Conservation (phyloP, 164 flowering plant species). For the Pachysandra terminalis region DNA sequence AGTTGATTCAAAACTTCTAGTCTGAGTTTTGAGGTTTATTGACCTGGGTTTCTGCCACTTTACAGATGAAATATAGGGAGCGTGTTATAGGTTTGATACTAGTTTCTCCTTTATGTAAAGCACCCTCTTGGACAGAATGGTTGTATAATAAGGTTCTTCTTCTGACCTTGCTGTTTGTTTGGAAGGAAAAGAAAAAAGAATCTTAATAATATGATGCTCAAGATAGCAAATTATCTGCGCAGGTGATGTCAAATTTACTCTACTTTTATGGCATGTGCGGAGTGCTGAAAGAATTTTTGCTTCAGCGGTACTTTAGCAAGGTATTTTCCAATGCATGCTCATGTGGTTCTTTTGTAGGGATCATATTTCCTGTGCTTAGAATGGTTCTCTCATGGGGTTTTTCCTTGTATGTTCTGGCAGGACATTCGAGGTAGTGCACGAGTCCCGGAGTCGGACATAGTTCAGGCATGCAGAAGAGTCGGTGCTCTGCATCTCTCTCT, state of each 20-base stretch:
- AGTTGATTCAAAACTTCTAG: not conserved
- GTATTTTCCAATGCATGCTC: conserved; percentile 29
- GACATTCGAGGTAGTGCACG: conserved; percentile 69
- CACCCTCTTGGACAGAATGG: conserved; percentile 82
- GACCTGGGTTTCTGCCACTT: not conserved
- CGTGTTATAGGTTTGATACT: conserved; percentile 70
- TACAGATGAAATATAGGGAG: conserved; percentile 60
- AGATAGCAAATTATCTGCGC: conserved; percentile 22
- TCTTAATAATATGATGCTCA: not conserved
- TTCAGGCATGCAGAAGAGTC: conserved; percentile 82
- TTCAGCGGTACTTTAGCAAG: conserved; percentile 87
- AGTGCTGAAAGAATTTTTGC: conserved; percentile 66
- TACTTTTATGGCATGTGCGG: conserved; percentile 91
- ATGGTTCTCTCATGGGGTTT: not conserved
- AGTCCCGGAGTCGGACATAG: conserved; percentile 74
- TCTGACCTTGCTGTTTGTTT: not conserved
- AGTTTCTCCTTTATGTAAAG: conserved; percentile 67
- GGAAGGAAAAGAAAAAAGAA: not conserved
- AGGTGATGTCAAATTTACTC: conserved; percentile 80
- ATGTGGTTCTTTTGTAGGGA: no score
- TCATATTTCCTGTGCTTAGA: not conserved
- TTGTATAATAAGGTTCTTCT: conserved; percentile 53
- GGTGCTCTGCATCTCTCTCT: conserved; percentile 18
- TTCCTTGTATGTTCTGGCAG: conserved; percentile 27
- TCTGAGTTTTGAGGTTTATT: conserved; percentile 2